A percentile compares a stretch with the other conserved stretches of the same genome.
These are phyloP conservation scores for Cryphonectria japonica DNA, from an alignment of 2,329 filamentous ascomycete species.

Conservation along the genomic window DNA sequence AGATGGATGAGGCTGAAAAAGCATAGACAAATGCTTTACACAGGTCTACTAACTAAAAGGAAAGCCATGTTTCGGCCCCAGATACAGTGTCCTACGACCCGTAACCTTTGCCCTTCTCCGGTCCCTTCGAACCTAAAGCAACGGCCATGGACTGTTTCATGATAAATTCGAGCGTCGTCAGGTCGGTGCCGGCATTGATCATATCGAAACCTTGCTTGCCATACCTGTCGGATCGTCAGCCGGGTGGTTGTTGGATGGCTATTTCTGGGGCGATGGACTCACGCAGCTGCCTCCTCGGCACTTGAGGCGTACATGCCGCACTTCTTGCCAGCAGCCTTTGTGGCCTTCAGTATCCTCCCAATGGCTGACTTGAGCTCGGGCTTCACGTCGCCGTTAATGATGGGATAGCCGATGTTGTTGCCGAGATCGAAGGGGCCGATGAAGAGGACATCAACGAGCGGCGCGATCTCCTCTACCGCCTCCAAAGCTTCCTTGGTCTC, in stretches of 20 bases:
- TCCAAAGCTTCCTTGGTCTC: slow-evolving; percentile 67
- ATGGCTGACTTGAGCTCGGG: slow-evolving; percentile 64
- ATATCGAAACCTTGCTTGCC: slow-evolving; percentile 64
- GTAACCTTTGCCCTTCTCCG: slow-evolving; percentile 47
- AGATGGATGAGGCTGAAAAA: slow-evolving; percentile 66
- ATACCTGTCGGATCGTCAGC: slow-evolving; percentile 39
- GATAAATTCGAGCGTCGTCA: slow-evolving; percentile 52
- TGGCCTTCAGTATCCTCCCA: slow-evolving; percentile 59
- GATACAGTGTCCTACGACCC: slow-evolving; percentile 36
- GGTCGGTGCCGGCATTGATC: slow-evolving; percentile 62
- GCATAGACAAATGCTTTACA: slow-evolving; percentile 20
- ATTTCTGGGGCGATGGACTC: background rate
- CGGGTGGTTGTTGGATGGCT: too few species aligned
- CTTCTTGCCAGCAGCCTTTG: slow-evolving; percentile 67
- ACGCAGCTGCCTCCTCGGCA: slow-evolving; percentile 56
- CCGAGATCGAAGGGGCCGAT: slow-evolving; percentile 70
- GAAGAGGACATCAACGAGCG: slow-evolving; percentile 66
- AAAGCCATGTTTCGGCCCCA: background rate
- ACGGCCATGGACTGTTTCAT: slow-evolving; percentile 51
- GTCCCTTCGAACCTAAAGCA: slow-evolving; percentile 47
- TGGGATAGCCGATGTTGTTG: slow-evolving; percentile 61
- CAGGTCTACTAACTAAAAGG: background rate
- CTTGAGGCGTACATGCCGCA: slow-evolving; percentile 62
- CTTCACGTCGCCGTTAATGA: slow-evolving; percentile 63
- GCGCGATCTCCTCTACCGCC: slow-evolving; percentile 64